Evolutionary conservation across 2,329 filamentous ascomycete genomes (phyloP), one percentile per base, ranked within the genome.

Genomic region (Ceratocystis colombiana): DNA sequence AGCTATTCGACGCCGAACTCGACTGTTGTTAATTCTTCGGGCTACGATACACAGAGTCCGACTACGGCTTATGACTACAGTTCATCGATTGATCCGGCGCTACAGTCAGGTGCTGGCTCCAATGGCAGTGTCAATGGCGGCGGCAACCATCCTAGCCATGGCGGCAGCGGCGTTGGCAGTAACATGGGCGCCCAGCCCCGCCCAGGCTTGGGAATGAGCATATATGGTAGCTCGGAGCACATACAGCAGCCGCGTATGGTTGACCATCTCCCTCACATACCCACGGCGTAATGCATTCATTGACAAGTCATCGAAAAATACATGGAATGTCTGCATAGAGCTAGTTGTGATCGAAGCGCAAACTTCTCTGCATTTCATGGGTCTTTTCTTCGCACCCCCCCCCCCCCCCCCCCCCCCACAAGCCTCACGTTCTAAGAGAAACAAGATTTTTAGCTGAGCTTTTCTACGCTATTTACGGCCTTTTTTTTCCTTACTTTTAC

Each of bases 71-170:
- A 68, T 74, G 82, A 85, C 66, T 84, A 84, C 74, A 75, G 77
- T 68, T 73, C 79, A 67, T 77, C 84, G 67, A 82, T 88, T 71
- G 87, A 89, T 73, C 85, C 86, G 69, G 81, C 84, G 12, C 77
- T 88, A 69, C 82, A 85, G 68, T 55, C 53, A 12, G 48, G 48
- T 30, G 44, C 61, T 28, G 44, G 61, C 61, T 50, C 61, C 8
- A 28, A 28, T 22, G 53, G 22, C 7, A 6, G 25, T 28, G 28
- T 5, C 28, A 30, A 7, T 7, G 30, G 30, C 30, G 6, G 30
- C 6, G 28, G 22, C 22, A 20, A 57, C 20, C 53, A 57, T 17
- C 15, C 5, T 12, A 28, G 53, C 22, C 53, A 57, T 30, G 53
- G 53, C 2, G 17, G 53, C 22, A 30, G 22, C 20, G 28, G 22